Evolutionary conservation across 352 stramenopile species (phyloP).

Genomic region (Sclerospora graminicola): DNA sequence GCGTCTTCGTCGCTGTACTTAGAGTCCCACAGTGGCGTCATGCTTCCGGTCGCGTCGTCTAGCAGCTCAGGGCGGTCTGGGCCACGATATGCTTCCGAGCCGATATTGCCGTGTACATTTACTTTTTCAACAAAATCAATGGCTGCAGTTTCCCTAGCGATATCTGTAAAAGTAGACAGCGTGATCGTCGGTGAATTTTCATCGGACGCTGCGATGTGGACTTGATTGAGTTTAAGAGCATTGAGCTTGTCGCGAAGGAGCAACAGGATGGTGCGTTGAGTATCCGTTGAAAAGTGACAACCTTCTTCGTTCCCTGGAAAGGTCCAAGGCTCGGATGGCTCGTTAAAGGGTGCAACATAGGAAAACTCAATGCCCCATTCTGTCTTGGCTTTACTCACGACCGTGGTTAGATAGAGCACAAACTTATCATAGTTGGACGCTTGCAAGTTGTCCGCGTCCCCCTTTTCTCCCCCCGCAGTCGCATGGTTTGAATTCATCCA

Average conservation of each 20-base stretch:
- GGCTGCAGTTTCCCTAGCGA: conserved; percentile 14
- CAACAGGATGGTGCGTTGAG: conserved; percentile 28
- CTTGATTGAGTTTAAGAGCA: conserved; percentile 10
- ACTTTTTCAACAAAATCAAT: conserved; percentile 32
- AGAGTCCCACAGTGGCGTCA: conserved; percentile 48
- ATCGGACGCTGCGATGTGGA: conserved; percentile 33
- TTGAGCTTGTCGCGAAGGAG: conserved; percentile 30
- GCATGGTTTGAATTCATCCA: conserved; percentile 55
- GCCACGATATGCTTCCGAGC: conserved; percentile 30
- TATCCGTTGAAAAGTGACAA: conserved; percentile 35
- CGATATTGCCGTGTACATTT: conserved; percentile 48
- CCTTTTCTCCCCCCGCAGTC: conserved; percentile 27
- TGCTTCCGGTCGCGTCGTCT: conserved; percentile 12
- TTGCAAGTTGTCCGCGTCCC: conserved; percentile 37
- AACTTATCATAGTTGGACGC: conserved; percentile 36
- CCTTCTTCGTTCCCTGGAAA: conserved; percentile 25
- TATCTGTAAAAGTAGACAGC: conserved; percentile 20
- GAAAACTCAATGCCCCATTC: conserved; percentile 38
- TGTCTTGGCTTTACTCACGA: conserved; percentile 30
- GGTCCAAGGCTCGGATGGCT: conserved; percentile 17
- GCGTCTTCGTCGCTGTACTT: conserved; percentile 45
- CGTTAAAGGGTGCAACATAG: conserved; percentile 50
- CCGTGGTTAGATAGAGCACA: conserved; percentile 31
- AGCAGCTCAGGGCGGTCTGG: conserved; percentile 24
- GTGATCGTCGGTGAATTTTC: conserved; percentile 38